Conservation (phyloP, 2,329 filamentous ascomycete genomes). For the Dothideomycetes sp. region DNA sequence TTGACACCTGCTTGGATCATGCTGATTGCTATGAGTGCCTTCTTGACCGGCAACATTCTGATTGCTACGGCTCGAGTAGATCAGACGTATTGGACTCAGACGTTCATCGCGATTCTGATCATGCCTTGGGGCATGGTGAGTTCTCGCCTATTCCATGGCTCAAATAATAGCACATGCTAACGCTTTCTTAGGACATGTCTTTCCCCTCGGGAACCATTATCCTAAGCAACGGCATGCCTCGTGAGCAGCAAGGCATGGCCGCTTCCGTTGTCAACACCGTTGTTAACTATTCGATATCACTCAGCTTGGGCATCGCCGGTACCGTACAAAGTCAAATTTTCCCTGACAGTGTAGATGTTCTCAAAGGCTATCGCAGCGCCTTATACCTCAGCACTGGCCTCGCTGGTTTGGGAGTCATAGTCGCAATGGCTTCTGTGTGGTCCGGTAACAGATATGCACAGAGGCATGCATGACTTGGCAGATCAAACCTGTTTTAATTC, state of each 20-base stretch:
- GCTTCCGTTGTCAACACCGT: conserved; percentile 50
- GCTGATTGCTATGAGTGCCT: conserved; percentile 30
- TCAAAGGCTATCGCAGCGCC: neutral
- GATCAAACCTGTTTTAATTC: too few relatives aligned
- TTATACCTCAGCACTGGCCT: conserved; percentile 4
- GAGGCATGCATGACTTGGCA: neutral
- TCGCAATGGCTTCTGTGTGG: neutral
- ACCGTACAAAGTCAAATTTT: conserved; percentile 41
- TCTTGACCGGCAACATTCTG: conserved; percentile 30
- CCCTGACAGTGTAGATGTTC: neutral
- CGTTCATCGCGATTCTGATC: conserved; percentile 47
- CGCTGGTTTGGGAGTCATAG: neutral
- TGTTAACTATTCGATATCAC: conserved; percentile 57
- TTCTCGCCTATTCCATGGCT: too few relatives aligned
- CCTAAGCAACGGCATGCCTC: conserved; percentile 40
- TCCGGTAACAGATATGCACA: neutral
- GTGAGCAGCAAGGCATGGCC: conserved; percentile 39
- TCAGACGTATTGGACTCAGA: conserved; percentile 54
- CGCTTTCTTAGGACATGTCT: conserved; percentile 42
- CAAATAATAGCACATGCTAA: too few relatives aligned
- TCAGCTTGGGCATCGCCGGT: conserved; percentile 55
- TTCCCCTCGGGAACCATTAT: conserved; percentile 53
- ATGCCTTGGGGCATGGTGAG: conserved; percentile 54
- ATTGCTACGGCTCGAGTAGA: conserved; percentile 36
- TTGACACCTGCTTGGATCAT: conserved; percentile 23